A percentile compares a stretch with the other conserved stretches of the same genome.
These are phyloP conservation scores for Sideroxylon spinosum DNA, from an alignment of 179 eudicot species.

Conservation along the genomic window DNA sequence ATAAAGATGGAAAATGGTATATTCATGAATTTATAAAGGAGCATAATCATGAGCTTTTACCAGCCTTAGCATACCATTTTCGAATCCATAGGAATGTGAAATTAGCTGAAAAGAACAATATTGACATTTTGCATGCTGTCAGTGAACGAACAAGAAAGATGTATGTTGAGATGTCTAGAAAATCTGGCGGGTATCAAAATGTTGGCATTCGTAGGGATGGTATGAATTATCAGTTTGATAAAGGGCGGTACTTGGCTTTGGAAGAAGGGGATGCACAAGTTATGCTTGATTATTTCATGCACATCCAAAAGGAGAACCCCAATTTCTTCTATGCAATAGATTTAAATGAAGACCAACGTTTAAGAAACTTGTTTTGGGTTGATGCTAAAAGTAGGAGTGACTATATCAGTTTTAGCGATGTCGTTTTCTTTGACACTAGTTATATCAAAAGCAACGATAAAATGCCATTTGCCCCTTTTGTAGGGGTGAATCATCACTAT, in stretches of 20 bases:
- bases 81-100: conserved; percentile 61
- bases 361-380: conserved; percentile 63
- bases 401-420: conserved; percentile 55
- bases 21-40: conserved; percentile 64
- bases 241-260: conserved; percentile 32
- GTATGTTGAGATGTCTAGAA: conserved; percentile 60
- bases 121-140: conserved; percentile 77
- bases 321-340: conserved; percentile 40
- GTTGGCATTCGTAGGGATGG: conserved; percentile 22
- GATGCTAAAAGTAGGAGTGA: conserved; percentile 74
- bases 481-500: conserved; percentile 76
- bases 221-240: conserved; percentile 26
- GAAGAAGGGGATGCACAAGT: conserved; percentile 36
- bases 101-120: conserved; percentile 68
- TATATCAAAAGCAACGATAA: conserved; percentile 59
- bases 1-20: conserved; percentile 63
- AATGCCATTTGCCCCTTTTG: conserved; percentile 59
- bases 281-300: conserved; percentile 34
- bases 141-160: conserved; percentile 67
- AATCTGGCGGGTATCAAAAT: conserved; percentile 26
- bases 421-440: conserved; percentile 56
- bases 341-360: conserved; percentile 33
- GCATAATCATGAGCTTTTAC: conserved; percentile 68
- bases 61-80: conserved; percentile 78
- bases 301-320: conserved; percentile 36